Evolutionary conservation across 2,329 filamentous ascomycete genomes (phyloP).

Genomic region (Sporothrix mexicana): DNA sequence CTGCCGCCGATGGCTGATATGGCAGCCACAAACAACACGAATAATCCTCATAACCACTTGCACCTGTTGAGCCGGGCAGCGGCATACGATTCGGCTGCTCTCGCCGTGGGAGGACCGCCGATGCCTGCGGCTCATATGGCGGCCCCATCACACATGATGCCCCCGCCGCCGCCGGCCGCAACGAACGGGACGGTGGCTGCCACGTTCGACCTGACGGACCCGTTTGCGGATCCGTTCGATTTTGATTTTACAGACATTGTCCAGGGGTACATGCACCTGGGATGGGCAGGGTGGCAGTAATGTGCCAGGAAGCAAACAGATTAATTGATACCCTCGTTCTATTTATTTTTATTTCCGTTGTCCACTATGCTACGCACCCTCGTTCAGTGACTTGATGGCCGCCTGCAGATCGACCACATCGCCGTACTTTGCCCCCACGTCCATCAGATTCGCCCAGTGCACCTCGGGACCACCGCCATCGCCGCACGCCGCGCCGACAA

Average conservation of each 20-base stretch:
- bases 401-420: slow-evolving; percentile 14
- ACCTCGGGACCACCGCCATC: not conserved
- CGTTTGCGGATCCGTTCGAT: slow-evolving; percentile 26
- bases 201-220: slow-evolving; percentile 23
- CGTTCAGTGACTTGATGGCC: not conserved
- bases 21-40: not conserved
- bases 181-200: not conserved
- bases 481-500: slow-evolving; percentile 6
- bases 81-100: not conserved
- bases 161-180: not conserved
- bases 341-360: slow-evolving; percentile 4
- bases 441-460: slow-evolving; percentile 25
- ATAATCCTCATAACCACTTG: slow-evolving; percentile 23
- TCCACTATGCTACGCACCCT: not conserved
- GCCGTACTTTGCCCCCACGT: slow-evolving; percentile 14
- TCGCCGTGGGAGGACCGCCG: not conserved
- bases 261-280: slow-evolving; percentile 25
- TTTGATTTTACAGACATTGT: slow-evolving; percentile 27
- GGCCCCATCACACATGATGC: slow-evolving; percentile 12
- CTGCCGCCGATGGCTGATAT: not conserved
- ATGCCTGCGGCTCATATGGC: too few species aligned
- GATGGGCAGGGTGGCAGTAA: slow-evolving; percentile 19
- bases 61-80: slow-evolving; percentile 23
- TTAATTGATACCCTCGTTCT: not conserved
- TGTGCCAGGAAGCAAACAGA: not conserved